A percentile compares a stretch with the other conserved stretches of the same genome.
Evolutionary conservation across 805 yeast species (phyloP).

Genomic region (Candida oleophila): DNA sequence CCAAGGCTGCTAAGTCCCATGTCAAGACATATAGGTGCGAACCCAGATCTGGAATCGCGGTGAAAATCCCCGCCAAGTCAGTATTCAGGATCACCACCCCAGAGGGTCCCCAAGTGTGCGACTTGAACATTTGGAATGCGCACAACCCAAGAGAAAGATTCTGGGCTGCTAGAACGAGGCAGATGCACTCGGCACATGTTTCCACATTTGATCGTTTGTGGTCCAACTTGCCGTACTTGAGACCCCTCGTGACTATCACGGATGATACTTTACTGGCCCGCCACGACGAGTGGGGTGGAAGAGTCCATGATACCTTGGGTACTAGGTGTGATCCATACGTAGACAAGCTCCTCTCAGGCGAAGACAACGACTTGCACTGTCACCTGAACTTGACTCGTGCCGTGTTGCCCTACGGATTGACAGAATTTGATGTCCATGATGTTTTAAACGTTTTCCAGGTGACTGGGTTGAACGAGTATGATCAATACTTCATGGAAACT

Average conservation of each 20-base stretch:
- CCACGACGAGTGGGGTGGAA: constrained; percentile 64
- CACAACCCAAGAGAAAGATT: constrained; percentile 62
- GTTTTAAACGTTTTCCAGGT: constrained; percentile 69
- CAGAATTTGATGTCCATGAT: constrained; percentile 67
- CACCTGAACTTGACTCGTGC: constrained; percentile 64
- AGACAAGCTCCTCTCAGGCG: constrained; percentile 61
- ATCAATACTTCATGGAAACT: constrained; percentile 69
- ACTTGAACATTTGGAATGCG: constrained; percentile 62
- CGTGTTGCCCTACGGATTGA: constrained; percentile 57
- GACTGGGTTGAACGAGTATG: constrained; percentile 63
- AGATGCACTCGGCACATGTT: constrained; percentile 62
- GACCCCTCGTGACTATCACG: constrained; percentile 64
- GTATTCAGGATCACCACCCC: constrained; percentile 62
- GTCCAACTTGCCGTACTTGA: constrained; percentile 63
- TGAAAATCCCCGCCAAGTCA: constrained; percentile 60
- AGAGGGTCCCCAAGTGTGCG: constrained; percentile 72
- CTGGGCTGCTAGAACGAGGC: constrained; percentile 72
- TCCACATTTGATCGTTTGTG: constrained; percentile 60
- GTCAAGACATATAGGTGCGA: constrained; percentile 44
- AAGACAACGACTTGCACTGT: constrained; percentile 65
- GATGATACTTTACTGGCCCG: constrained; percentile 57
- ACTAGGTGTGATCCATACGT: constrained; percentile 72
- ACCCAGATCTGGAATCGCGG: constrained; percentile 59
- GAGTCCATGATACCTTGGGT: constrained; percentile 64
- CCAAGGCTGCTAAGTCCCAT: constrained; percentile 42